Percentiles rank a stretch among this genome's conserved stretches.
phyloP scores from a whole-genome alignment of 2,329 filamentous ascomycete species.

The Aschersonia sp. region DNA sequence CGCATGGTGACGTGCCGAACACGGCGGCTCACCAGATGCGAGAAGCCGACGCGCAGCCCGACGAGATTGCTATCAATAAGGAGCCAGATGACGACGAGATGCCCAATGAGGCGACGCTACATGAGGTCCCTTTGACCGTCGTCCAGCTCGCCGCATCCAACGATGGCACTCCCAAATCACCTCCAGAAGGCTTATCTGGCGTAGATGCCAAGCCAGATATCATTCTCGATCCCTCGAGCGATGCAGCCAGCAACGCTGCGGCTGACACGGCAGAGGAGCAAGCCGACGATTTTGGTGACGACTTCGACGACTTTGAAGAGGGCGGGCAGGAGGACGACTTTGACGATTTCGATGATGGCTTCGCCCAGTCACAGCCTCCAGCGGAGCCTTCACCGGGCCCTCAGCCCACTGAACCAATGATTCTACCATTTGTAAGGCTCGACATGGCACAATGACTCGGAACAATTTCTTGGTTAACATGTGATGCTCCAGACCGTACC shows the following conservation, averaged over 20 bases:
- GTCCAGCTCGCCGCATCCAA: slow-evolving; percentile 20
- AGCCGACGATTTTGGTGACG: slow-evolving; percentile 38
- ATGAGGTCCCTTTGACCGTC: slow-evolving; percentile 25
- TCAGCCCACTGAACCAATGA: slow-evolving; percentile 19
- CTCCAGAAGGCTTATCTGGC: slow-evolving; percentile 8
- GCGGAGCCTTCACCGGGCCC: slow-evolving; percentile 14
- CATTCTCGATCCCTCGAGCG: slow-evolving; percentile 15
- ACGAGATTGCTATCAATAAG: slow-evolving; percentile 39
- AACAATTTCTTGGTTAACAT: not conserved
- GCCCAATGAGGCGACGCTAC: slow-evolving; percentile 8
- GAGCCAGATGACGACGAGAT: slow-evolving; percentile 10
- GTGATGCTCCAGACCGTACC: slow-evolving; percentile 41
- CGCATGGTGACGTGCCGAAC: slow-evolving; percentile 47
- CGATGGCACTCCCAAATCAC: not conserved
- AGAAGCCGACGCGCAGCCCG: slow-evolving; percentile 41
- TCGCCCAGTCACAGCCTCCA: slow-evolving; percentile 35
- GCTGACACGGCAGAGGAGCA: not conserved
- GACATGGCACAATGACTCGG: not conserved
- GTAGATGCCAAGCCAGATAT: slow-evolving; percentile 40
- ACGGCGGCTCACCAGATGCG: slow-evolving; percentile 42
- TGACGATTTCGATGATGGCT: slow-evolving; percentile 60
- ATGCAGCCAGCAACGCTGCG: not conserved
- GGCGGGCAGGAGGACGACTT: slow-evolving; percentile 41
- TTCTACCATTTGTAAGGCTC: slow-evolving; percentile 29
- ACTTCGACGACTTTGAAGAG: slow-evolving; percentile 49